phyloP scores from a whole-genome alignment of 176 grass and related monocot species.

The Pontederia paniculata region DNA sequence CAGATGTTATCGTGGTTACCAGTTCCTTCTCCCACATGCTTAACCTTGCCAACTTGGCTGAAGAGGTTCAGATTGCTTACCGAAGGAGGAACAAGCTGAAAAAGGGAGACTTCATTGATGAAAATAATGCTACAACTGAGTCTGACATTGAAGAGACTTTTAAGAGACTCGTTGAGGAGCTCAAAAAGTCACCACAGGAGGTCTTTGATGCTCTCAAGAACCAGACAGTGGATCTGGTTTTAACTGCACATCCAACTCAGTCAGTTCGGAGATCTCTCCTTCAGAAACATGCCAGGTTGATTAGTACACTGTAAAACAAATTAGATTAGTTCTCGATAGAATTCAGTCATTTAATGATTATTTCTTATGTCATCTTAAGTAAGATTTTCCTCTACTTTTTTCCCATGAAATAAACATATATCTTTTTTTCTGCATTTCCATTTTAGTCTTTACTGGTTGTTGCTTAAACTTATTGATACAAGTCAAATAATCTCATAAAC shows the following conservation, averaged over 20 bases:
- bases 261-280: slow-evolving; percentile 2
- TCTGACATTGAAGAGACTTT: slow-evolving; percentile 3
- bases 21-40: slow-evolving; percentile 8
- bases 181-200: slow-evolving; percentile 3
- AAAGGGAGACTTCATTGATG: not conserved
- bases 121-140: slow-evolving; percentile 2
- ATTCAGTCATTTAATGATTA: no score
- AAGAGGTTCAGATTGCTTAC: not conserved
- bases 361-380: no score
- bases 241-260: slow-evolving; percentile 1
- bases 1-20: not conserved
- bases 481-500: not conserved
- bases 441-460: no score
- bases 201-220: slow-evolving; percentile 7
- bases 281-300: slow-evolving; percentile 5
- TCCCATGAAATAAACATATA: no score
- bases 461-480: no score
- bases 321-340: no score
- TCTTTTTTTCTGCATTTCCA: no score
- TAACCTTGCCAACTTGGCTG: slow-evolving; percentile 8
- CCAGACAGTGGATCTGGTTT: slow-evolving; percentile 8
- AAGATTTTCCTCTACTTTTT: no score
- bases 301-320: not conserved
- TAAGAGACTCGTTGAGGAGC: not conserved
- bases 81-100: not conserved